These are phyloP conservation scores for Didymella pomorum DNA, from an alignment of 2,329 filamentous ascomycete species.

Conservation along the genomic window DNA sequence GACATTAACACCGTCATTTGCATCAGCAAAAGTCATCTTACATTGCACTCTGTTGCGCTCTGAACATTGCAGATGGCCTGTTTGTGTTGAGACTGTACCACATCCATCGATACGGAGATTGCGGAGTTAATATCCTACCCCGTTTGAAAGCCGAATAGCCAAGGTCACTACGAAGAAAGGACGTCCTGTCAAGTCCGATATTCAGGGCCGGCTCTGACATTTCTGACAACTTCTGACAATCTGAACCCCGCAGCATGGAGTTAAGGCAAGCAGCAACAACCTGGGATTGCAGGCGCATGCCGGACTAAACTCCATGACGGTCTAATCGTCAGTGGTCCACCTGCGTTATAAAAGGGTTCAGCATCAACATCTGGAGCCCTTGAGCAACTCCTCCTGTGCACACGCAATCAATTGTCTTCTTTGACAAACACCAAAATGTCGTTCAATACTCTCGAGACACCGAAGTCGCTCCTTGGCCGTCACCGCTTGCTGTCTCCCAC, in stretches of 20 bases:
- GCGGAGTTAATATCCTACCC: neutral
- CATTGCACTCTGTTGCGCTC: neutral
- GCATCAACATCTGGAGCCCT: neutral
- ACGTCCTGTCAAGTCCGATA: neutral
- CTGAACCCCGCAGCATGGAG: constrained; percentile 3
- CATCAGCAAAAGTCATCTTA: neutral
- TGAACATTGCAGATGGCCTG: neutral
- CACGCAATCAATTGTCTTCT: neutral
- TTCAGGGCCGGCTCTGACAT: neutral
- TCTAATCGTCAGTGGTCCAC: neutral
- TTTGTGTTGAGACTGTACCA: neutral
- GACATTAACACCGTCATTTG: neutral
- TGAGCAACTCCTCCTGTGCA: too few relatives aligned
- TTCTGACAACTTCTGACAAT: neutral
- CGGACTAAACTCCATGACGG: constrained; percentile 3
- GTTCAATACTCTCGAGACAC: constrained; percentile 11
- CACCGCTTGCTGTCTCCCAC: constrained; percentile 59
- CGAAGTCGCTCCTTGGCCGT: constrained; percentile 53
- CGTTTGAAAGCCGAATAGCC: neutral
- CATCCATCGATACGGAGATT: neutral
- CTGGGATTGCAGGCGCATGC: neutral
- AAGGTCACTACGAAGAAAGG: neutral
- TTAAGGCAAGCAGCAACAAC: neutral
- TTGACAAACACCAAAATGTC: constrained; percentile 7
- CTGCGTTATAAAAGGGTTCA: neutral